Evolutionary conservation across 108 stramenopile genomes (phyloP), one percentile per base, ranked within the genome.

Genomic region (Nitzschia palea): DNA sequence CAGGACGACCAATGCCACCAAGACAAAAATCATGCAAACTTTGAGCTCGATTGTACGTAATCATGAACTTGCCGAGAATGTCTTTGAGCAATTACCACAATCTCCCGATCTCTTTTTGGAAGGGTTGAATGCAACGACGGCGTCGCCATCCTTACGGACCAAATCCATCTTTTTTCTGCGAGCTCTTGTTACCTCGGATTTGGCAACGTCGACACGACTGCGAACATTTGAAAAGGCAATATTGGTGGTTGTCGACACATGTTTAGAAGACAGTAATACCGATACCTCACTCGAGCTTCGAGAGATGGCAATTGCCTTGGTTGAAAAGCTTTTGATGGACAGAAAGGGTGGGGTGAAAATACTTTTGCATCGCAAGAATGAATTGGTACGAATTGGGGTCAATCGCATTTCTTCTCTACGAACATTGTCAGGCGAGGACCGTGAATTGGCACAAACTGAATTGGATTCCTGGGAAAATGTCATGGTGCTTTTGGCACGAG

Each of bases 401-500:
- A 65, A 76, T 35, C 68, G 86, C 29, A 83, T 93, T 29, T 51
- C 79, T 18, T 58, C 76, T 23, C 65, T 93, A 37, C 83, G 83
- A 12, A 45, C 52, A 26, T n/a, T 89, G 31, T 51, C 67, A 17
- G 87, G 91, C 27, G 87, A 88, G 22, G 86, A 93, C n/a, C 44
- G 60, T 43, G 87, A 87, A 17, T 61, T 54, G 32, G 74, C 83
- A 28, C 42, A 66, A 3, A 47, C 73, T 29, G 91, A 93, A 68
- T 62, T 93, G 61, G 85, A 86, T 44, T 73, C 68, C n/a, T 93
- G 88, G 91, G 86, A 93, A 69, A 52, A 36, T 6, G 53, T 89
- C 43, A 62, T 93, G 51, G 52, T 75, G 0, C 35, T 79, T 42
- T 67, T 93, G 25, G 80, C 85, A 20, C 60, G 84, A 32, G 68